Evolutionary conservation across 2,329 filamentous ascomycete genomes (phyloP), one percentile per base, ranked within the genome.

Genomic region (Cytospora mali): DNA sequence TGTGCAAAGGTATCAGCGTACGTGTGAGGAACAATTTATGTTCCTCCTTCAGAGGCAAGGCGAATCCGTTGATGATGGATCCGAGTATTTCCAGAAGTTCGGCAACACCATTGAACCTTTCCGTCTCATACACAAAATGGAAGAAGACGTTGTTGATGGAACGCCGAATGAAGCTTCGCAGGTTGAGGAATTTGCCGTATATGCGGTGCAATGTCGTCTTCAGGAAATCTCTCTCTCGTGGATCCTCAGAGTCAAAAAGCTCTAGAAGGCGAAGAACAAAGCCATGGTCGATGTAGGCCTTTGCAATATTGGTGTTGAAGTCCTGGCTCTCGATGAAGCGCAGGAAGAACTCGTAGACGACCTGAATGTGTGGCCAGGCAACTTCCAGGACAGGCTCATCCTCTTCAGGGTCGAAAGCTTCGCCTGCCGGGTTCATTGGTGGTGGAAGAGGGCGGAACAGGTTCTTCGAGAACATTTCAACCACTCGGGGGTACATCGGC

Each of bases 101-200:
- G 3, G 95, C 95, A 72, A 99, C 97, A 59, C 95, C 95, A 71
- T 99, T 99, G 81, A 99, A 98, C 64, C 95, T 87, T 77, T 99
- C 95, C 4, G 95, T 99, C 78, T 99, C 95, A 75, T 99, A 99
- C 65, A 93, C 93, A 76, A 99, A 99, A 74, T 99, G 95, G 84
- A 99, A 99, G 80, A 99, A 99, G 71, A 99, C 95, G 73, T 99
- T 98, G 86, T 99, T 99, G 84, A 99, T 99, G 62, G 95, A 99
- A 71, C 95, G 88, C 73, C 95, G 87, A 73, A 99, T 99, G 76
- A 96, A 99, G 31, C 95, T 98, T 65, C 95, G 89, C 66, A 99
- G 83, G 75, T 99, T 99, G 71, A 99, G 84, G 78, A 99, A 99
- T 80, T 99, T 99, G 72, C 95, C 95, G 74, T 99, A 99, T 74